Evolutionary conservation across 164 flowering plant genomes (phyloP).

Genomic region (Dillenia suffruticosa): DNA sequence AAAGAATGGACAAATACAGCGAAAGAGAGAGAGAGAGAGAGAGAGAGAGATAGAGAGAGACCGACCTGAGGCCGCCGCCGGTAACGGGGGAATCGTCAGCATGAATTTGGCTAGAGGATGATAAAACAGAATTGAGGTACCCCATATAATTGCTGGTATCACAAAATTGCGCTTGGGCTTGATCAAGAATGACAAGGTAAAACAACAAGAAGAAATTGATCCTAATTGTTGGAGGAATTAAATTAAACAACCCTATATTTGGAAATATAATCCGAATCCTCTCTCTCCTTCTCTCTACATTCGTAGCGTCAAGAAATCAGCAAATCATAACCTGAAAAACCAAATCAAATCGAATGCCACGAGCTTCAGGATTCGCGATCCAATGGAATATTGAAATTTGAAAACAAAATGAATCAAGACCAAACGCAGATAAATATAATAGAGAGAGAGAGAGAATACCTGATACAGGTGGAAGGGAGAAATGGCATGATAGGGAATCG

Average conservation of each 20-base stretch:
- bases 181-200: too few relatives aligned
- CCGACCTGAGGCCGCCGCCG: slow-evolving; percentile 95
- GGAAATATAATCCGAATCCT: too few relatives aligned
- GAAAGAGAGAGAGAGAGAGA: neutral
- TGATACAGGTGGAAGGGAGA: slow-evolving; percentile 7
- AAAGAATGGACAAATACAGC: neutral
- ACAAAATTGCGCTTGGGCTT: neutral
- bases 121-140: slow-evolving; percentile 58
- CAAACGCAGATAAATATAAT: neutral
- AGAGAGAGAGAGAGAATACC: slow-evolving; percentile 15
- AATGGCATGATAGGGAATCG: slow-evolving; percentile 14
- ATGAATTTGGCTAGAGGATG: slow-evolving; percentile 56
- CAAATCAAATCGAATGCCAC: slow-evolving; percentile 6
- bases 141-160: slow-evolving; percentile 45
- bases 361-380: slow-evolving; percentile 6
- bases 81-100: slow-evolving; percentile 71
- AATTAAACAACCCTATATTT: neutral
- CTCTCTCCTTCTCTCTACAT: neutral
- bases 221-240: neutral
- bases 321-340: neutral
- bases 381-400: slow-evolving; percentile 19
- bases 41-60: neutral
- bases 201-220: neutral
- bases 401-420: neutral
- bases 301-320: neutral